Evolutionary conservation across 441 rosid genomes (phyloP).

Genomic region (Populus hybrid): DNA sequence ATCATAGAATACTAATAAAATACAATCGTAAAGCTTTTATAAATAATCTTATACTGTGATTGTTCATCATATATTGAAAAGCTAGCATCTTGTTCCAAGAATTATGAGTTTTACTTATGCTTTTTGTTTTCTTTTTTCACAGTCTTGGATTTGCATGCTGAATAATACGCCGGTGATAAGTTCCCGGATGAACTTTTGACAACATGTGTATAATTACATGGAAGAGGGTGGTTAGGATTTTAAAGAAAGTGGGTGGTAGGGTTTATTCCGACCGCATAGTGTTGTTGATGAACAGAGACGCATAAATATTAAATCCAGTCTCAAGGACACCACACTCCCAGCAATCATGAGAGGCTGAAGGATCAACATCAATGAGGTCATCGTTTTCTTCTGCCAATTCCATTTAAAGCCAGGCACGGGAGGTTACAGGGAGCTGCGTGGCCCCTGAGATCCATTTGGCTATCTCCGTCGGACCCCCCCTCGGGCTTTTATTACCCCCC

Average conservation of each 20-base stretch:
- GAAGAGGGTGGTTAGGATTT: conserved; percentile 12
- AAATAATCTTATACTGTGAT: too few relatives aligned
- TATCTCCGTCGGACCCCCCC: conserved; percentile 12
- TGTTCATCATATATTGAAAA: too few relatives aligned
- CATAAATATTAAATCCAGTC: neutral
- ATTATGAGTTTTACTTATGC: too few relatives aligned
- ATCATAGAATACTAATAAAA: too few relatives aligned
- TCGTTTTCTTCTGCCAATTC: conserved; percentile 1
- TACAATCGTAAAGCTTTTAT: too few relatives aligned
- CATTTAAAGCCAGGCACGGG: conserved; percentile 11
- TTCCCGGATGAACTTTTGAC: neutral
- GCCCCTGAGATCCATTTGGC: conserved; percentile 30
- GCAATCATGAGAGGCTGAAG: neutral
- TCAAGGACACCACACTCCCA: neutral
- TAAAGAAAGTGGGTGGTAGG: conserved; percentile 19
- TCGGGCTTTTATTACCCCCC: conserved; percentile 3
- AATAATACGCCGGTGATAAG: too few relatives aligned
- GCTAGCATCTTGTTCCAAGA: too few relatives aligned
- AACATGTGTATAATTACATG: neutral
- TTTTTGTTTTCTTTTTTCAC: too few relatives aligned
- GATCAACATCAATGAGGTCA: conserved; percentile 6
- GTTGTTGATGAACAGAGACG: neutral
- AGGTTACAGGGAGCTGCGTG: conserved; percentile 3
- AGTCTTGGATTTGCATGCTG: neutral
- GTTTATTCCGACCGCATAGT: conserved; percentile 18